These are phyloP conservation scores for Curvularia verruculosa DNA, from an alignment of 2,329 filamentous ascomycete genomes.

Conservation along the genomic window DNA sequence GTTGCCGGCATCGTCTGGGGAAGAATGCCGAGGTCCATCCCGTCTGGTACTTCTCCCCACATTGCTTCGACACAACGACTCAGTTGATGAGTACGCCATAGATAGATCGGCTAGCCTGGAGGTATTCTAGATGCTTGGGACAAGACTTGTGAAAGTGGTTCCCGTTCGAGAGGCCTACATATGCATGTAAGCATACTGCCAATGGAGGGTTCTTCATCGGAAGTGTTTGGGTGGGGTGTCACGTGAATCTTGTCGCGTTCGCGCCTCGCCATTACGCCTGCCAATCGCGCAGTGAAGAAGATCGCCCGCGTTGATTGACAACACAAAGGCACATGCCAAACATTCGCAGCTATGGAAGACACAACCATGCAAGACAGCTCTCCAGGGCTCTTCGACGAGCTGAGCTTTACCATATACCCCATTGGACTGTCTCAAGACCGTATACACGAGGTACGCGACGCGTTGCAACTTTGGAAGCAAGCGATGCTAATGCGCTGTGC, in stretches of 20 bases:
- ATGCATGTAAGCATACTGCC: neutral
- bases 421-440: constrained; percentile 43
- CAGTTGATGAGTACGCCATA: neutral
- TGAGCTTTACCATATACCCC: constrained; percentile 54
- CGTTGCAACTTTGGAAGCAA: constrained; percentile 13
- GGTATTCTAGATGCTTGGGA: neutral
- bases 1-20: constrained; percentile 32
- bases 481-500: constrained; percentile 26
- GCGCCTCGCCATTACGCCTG: constrained; percentile 8
- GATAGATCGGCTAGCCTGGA: neutral
- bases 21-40: constrained; percentile 33
- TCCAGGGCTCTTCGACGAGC: constrained; percentile 47
- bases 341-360: constrained; percentile 39
- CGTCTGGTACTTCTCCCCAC: constrained; percentile 13
- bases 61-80: neutral
- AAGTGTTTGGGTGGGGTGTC: constrained; percentile 18
- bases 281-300: constrained; percentile 11
- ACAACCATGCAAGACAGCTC: constrained; percentile 38
- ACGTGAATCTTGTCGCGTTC: constrained; percentile 25
- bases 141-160: neutral
- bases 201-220: constrained; percentile 2
- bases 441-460: constrained; percentile 37
- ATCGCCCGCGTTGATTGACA: constrained; percentile 4
- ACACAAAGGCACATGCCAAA: constrained; percentile 9
- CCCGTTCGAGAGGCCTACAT: neutral